Percentiles rank a stretch among this genome's conserved stretches.
These are phyloP conservation scores for Leccinum subgranulosum DNA, from an alignment of 768 basidiomycete species.

Conservation along the genomic window DNA sequence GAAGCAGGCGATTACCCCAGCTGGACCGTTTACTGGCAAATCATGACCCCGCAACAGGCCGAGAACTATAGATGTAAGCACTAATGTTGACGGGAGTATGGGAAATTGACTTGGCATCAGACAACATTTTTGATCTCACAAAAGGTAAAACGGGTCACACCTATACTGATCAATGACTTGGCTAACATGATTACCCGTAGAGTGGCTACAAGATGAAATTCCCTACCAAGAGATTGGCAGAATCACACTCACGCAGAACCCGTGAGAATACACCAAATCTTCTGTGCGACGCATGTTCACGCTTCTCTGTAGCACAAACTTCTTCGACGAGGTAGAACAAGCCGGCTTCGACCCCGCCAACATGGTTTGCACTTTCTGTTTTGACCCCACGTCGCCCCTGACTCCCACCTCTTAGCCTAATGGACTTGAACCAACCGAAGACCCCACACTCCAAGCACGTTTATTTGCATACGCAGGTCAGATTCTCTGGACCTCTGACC, in stretches of 20 bases:
- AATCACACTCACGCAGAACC: slow-evolving; percentile 38
- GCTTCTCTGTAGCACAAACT: too few relatives aligned
- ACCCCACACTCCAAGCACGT: slow-evolving; percentile 57
- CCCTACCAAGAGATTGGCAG: slow-evolving; percentile 35
- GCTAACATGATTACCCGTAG: slow-evolving; percentile 15
- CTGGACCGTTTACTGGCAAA: slow-evolving; percentile 58
- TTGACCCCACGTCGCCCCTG: background rate
- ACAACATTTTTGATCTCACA: slow-evolving; percentile 51
- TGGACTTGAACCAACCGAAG: slow-evolving; percentile 48
- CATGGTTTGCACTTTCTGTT: slow-evolving; percentile 30
- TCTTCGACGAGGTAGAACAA: too few relatives aligned
- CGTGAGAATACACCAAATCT: slow-evolving; percentile 15
- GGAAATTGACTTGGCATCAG: slow-evolving; percentile 17
- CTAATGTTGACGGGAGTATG: background rate
- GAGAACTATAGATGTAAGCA: slow-evolving; percentile 40
- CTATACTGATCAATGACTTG: background rate
- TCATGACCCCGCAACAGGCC: slow-evolving; percentile 49
- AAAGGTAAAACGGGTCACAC: slow-evolving; percentile 30
- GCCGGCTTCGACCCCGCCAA: slow-evolving; percentile 54
- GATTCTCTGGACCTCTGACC: background rate
- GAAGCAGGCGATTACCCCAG: slow-evolving; percentile 50
- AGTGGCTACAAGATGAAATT: slow-evolving; percentile 36
- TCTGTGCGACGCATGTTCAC: background rate
- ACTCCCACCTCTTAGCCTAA: slow-evolving; percentile 9
- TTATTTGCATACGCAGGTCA: slow-evolving; percentile 55